These are phyloP conservation scores for Puccinellia tenuiflora DNA, from an alignment of 176 grass and related monocot genomes.

Conservation along the genomic window DNA sequence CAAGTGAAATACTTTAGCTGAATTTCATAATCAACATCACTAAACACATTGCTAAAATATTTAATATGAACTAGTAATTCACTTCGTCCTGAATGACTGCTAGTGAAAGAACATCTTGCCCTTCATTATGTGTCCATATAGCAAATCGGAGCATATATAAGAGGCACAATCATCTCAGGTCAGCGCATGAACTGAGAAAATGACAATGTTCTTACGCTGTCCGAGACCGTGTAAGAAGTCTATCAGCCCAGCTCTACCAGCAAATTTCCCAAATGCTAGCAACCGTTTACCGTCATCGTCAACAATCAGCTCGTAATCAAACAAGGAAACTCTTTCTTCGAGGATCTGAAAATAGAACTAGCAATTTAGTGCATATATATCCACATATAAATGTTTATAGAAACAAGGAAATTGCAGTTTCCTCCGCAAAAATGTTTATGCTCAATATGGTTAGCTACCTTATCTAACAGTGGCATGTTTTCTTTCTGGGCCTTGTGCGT, in stretches of 20 bases:
- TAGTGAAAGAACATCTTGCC: neutral
- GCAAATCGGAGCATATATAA: neutral
- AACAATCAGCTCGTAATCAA: constrained; percentile 91
- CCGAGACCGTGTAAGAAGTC: constrained; percentile 93
- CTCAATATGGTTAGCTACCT: constrained; percentile 34
- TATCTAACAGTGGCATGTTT: constrained; percentile 87
- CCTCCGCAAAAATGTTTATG: neutral
- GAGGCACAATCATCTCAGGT: constrained; percentile 11
- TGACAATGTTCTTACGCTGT: constrained; percentile 53
- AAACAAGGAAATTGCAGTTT: no score
- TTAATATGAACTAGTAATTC: neutral
- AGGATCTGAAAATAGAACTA: constrained; percentile 53
- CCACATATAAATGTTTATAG: no score
- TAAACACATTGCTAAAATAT: neutral
- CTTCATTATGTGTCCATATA: neutral
- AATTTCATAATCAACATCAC: constrained; percentile 1
- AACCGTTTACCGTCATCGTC: constrained; percentile 69
- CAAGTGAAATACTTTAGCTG: neutral
- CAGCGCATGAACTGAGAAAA: neutral
- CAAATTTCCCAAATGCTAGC: constrained; percentile 93
- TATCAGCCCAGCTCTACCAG: constrained; percentile 93
- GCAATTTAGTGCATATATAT: constrained; percentile 2
- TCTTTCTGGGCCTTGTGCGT: constrained; percentile 96
- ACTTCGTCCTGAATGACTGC: neutral
- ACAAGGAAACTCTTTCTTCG: constrained; percentile 77